phyloP scores from a whole-genome alignment of 169 alveolate genomes.

The Plasmodium falciparum region DNA sequence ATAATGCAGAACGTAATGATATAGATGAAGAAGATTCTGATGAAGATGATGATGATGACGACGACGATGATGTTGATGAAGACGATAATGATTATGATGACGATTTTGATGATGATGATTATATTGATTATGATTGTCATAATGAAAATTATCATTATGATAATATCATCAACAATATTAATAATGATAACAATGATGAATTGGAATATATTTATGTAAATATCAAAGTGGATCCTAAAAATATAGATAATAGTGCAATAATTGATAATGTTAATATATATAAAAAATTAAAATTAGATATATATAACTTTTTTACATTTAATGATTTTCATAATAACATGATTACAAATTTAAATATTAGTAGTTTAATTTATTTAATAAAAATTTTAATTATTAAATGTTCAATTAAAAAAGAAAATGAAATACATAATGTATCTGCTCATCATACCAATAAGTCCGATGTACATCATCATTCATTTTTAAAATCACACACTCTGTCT shows the following conservation, averaged over 20 bases:
- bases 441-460: constrained; percentile 18
- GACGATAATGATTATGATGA: constrained; percentile 6
- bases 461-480: constrained; percentile 8
- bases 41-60: constrained; percentile 27
- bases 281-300: constrained; percentile 74
- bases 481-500: neutral
- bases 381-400: constrained; percentile 62
- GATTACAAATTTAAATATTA: constrained; percentile 62
- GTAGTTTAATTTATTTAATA: constrained; percentile 59
- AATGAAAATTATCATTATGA: neutral
- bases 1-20: constrained; percentile 12
- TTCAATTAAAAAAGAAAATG: constrained; percentile 32
- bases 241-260: constrained; percentile 51
- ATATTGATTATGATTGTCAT: constrained; percentile 15
- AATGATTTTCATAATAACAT: constrained; percentile 76
- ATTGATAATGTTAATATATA: constrained; percentile 63
- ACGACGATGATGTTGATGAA: neutral
- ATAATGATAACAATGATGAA: constrained; percentile 19
- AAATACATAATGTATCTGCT: neutral
- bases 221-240: constrained; percentile 53
- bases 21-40: constrained; percentile 6
- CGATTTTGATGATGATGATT: constrained; percentile 5
- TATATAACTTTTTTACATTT: constrained; percentile 67
- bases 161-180: neutral
- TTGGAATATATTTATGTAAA: constrained; percentile 39